Conservation (phyloP, 805 yeast genomes). For the Kuraishia cidri region DNA sequence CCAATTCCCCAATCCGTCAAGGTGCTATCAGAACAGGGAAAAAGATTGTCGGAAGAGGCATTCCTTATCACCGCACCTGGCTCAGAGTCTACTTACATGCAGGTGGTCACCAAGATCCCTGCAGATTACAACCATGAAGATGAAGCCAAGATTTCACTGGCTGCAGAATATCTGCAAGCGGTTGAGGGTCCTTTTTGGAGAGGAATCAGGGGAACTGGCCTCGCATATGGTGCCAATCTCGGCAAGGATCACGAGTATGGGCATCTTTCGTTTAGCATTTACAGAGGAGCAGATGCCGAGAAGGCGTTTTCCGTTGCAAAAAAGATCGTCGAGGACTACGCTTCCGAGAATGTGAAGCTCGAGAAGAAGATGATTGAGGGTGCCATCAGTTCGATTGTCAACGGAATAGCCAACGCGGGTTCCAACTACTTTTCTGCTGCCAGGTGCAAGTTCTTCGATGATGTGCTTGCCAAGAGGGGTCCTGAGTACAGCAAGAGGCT, state of each 20-base stretch:
- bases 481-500: slow-evolving; percentile 48
- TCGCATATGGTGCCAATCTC: slow-evolving; percentile 82
- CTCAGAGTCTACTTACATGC: slow-evolving; percentile 70
- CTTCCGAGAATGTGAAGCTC: slow-evolving; percentile 40
- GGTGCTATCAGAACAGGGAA: slow-evolving; percentile 47
- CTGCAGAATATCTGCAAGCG: slow-evolving; percentile 68
- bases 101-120: slow-evolving; percentile 52
- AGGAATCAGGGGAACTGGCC: slow-evolving; percentile 89
- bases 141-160: slow-evolving; percentile 59
- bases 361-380: slow-evolving; percentile 59
- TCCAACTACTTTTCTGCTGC: slow-evolving; percentile 63
- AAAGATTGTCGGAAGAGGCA: no score
- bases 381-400: slow-evolving; percentile 69
- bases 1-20: slow-evolving; percentile 16
- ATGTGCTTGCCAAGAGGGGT: slow-evolving; percentile 62
- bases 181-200: slow-evolving; percentile 98
- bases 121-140: slow-evolving; percentile 47
- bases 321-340: slow-evolving; percentile 52
- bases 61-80: slow-evolving; percentile 69
- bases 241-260: slow-evolving; percentile 56
- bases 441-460: slow-evolving; percentile 53
- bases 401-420: slow-evolving; percentile 58
- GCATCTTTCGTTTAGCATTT: slow-evolving; percentile 53
- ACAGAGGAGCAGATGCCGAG: slow-evolving; percentile 77
- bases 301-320: slow-evolving; percentile 54